phyloP scores from a whole-genome alignment of 305 asterid genomes.

The Andrographis paniculata region DNA sequence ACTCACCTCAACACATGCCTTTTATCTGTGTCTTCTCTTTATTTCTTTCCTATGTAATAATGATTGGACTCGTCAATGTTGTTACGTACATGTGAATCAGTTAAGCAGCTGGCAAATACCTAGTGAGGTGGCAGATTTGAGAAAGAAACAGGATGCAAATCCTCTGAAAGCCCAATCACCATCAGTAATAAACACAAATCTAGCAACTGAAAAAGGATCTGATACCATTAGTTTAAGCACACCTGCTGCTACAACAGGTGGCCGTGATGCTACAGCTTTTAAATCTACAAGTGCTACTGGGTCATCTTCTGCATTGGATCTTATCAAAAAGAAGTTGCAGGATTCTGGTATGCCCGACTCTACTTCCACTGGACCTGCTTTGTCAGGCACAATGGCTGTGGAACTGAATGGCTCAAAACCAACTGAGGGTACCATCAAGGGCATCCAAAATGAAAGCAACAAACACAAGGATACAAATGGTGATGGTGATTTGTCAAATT shows the following conservation, averaged over 20 bases:
- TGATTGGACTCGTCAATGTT: slow-evolving; percentile 5
- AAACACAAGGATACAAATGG: slow-evolving; percentile 50
- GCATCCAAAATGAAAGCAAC: slow-evolving; percentile 47
- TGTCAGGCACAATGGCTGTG: slow-evolving; percentile 35
- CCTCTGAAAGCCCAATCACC: slow-evolving; percentile 45
- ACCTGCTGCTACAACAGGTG: slow-evolving; percentile 93
- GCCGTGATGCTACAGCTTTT: slow-evolving; percentile 78
- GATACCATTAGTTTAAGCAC: slow-evolving; percentile 62
- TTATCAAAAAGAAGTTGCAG: slow-evolving; percentile 92
- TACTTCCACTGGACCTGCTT: slow-evolving; percentile 48
- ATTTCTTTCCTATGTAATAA: not conserved
- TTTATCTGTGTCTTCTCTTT: not conserved
- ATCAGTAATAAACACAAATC: slow-evolving; percentile 34
- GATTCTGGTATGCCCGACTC: slow-evolving; percentile 73
- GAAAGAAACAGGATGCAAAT: slow-evolving; percentile 71
- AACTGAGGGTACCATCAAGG: slow-evolving; percentile 36
- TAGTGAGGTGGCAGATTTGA: slow-evolving; percentile 62
- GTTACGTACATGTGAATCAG: slow-evolving; percentile 36
- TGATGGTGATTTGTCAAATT: slow-evolving; percentile 62
- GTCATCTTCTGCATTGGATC: slow-evolving; percentile 87
- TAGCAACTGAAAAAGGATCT: slow-evolving; percentile 56
- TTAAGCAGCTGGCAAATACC: slow-evolving; percentile 99
- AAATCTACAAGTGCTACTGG: slow-evolving; percentile 47
- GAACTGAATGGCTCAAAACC: slow-evolving; percentile 67
- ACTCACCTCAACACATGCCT: no score